These are phyloP conservation scores for Pyropia haitanensis DNA, from an alignment of 23 red algal genomes.

Conservation along the genomic window DNA sequence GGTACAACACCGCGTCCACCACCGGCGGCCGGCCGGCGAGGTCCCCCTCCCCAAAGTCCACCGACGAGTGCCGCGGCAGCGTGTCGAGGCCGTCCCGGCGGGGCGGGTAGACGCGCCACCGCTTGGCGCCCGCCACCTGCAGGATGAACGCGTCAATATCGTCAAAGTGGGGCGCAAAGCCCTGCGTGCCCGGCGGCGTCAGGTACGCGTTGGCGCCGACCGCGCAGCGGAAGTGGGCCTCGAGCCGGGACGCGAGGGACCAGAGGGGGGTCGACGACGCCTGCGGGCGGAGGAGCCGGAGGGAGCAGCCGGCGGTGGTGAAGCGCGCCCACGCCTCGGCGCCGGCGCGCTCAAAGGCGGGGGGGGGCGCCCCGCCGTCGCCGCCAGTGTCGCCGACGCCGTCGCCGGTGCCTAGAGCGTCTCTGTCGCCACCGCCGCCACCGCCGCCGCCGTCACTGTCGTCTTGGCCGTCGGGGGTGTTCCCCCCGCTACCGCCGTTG, in stretches of 20 bases:
- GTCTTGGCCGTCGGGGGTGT: too few relatives aligned
- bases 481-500: too few relatives aligned
- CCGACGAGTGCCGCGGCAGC: constrained; percentile 27
- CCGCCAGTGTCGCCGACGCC: neutral
- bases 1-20: constrained; percentile 14
- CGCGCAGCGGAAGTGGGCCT: constrained; percentile 42
- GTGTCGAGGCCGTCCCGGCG: constrained; percentile 30
- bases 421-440: neutral
- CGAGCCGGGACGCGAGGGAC: constrained; percentile 28
- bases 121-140: constrained; percentile 40
- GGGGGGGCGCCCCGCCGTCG: constrained; percentile 3
- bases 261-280: constrained; percentile 22
- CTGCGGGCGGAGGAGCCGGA: constrained; percentile 54
- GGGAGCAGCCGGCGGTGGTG: constrained; percentile 15
- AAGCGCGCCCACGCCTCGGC: constrained; percentile 29
- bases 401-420: neutral
- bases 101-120: constrained; percentile 47
- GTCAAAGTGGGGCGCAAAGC: constrained; percentile 73
- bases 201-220: constrained; percentile 63
- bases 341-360: neutral
- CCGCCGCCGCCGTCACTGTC: neutral
- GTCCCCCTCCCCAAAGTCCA: constrained; percentile 46
- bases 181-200: constrained; percentile 35
- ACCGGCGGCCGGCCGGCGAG: constrained; percentile 5
- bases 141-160: constrained; percentile 70